These are phyloP conservation scores for Pseudozyma thailandica DNA, from an alignment of 1,284 basidiomycete species.

Conservation along the genomic window DNA sequence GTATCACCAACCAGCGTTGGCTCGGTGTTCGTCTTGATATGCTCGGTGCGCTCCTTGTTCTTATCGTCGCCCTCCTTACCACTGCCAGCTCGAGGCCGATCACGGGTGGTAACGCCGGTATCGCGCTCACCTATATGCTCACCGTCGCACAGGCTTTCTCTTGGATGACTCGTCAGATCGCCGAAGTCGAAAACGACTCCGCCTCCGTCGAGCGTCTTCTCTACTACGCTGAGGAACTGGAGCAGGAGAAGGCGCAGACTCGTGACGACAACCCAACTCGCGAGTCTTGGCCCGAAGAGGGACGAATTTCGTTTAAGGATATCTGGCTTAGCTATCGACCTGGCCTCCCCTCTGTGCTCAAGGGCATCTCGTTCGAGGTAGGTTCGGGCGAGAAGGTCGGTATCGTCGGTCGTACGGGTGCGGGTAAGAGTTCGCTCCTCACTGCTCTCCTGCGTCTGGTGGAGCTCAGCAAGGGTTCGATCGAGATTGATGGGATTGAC, in stretches of 20 bases:
- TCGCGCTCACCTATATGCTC: conserved; percentile 64
- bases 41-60: conserved; percentile 64
- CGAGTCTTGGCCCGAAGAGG: conserved; percentile 64
- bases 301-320: conserved; percentile 64
- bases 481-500: conserved; percentile 79
- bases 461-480: conserved; percentile 75
- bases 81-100: conserved; percentile 45
- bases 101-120: conserved; percentile 54
- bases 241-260: conserved; percentile 64
- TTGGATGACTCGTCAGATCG: conserved; percentile 67
- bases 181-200: conserved; percentile 69
- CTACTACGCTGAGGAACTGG: conserved; percentile 63
- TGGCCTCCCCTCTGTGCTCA: conserved; percentile 71
- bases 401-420: conserved; percentile 71
- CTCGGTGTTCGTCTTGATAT: conserved; percentile 76
- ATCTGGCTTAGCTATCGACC: conserved; percentile 71
- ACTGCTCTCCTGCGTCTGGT: conserved; percentile 79
- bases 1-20: conserved; percentile 84
- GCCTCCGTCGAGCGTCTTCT: conserved; percentile 66
- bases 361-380: conserved; percentile 70
- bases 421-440: conserved; percentile 80
- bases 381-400: conserved; percentile 72
- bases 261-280: conserved; percentile 52
- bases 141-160: conserved; percentile 60
- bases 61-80: conserved; percentile 61